Base-by-base conservation (phyloP, 2,329 filamentous ascomycete species). In the Zymoseptoria ardabiliae region DNA sequence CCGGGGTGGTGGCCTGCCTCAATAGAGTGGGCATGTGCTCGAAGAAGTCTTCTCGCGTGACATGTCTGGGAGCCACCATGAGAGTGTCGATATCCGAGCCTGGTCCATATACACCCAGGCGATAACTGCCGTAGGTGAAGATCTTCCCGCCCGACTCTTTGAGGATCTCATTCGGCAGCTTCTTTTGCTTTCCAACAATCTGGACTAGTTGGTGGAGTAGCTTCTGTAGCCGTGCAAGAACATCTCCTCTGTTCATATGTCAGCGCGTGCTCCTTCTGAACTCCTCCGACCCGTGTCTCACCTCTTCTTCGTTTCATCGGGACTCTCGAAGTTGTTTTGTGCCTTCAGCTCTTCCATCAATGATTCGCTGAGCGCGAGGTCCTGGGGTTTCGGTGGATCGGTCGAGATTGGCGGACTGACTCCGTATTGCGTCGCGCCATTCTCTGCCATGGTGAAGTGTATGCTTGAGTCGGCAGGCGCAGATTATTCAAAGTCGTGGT, bases 21-120 rank as follows among this genome's bases (percentile, higher is more conserved):
- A 99, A 83, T 53, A 95, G 78, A 20, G 84, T 79, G n/a, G 92
- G 92, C 68, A 97, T 97, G 68, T 89, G 81, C 56, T 89, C 79
- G 78, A 99, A 99, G 78, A 96, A 99, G 75, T 99, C 91, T 30
- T 93, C 87, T 60, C 91, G 87, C 11, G 84, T 84, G 56, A 97
- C 89, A 70, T 96, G 91, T 76, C 90, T 92, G 9, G 94, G 94
- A 13, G 88, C 92, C 55, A 97, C 88, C 60, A 97, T 86, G 55
- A 99, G 84, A 1, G 94, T 97, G 77, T 99, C 94, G 69, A 99
- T 97, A 85, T 99, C 94, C 53, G 94, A 97, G 55, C 91, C 91
- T 51, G 94, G 94, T 5, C 92, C 92, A 74, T 90, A 96, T 22
- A 97, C 94, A 61, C 94, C 94, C 11, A 99, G 81, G 48, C 92